Percentiles rank a stretch among this genome's conserved stretches.
phyloP scores from a whole-genome alignment of 805 yeast species.

The Lachancea meyersii region DNA sequence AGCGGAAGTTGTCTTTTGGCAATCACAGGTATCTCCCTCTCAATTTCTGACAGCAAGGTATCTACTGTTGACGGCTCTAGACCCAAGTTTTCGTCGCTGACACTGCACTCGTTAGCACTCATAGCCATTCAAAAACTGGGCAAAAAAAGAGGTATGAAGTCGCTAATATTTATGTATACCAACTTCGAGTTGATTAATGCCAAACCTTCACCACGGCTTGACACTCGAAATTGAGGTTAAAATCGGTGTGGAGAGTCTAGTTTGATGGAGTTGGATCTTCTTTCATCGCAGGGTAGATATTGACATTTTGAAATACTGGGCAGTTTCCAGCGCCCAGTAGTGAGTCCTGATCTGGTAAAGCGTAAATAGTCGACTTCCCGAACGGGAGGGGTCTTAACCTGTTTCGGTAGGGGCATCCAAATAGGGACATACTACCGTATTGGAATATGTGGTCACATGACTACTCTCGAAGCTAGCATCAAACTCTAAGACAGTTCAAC shows the following conservation, averaged over 20 bases:
- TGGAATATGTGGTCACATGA: too few species aligned
- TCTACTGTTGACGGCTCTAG: conserved; percentile 19
- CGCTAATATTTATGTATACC: too few species aligned
- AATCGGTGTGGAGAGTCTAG: too few species aligned
- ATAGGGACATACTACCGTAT: not conserved
- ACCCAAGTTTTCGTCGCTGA: not conserved
- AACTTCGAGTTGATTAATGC: too few species aligned
- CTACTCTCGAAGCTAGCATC: too few species aligned
- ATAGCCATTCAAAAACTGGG: not conserved
- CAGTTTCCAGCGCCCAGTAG: not conserved
- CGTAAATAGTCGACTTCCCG: not conserved
- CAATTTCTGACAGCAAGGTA: conserved; percentile 28
- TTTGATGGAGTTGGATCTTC: not conserved
- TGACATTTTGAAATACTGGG: not conserved
- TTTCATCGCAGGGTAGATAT: not conserved
- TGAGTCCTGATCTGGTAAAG: not conserved
- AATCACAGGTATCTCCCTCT: conserved; percentile 20
- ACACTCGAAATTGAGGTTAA: too few species aligned
- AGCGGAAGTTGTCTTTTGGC: conserved; percentile 20
- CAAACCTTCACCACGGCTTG: too few species aligned
- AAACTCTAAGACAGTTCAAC: too few species aligned
- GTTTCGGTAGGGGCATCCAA: not conserved
- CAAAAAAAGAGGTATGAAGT: not conserved
- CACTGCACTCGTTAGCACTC: not conserved
- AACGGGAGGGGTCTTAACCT: not conserved